phyloP scores from a whole-genome alignment of 169 alveolate species.

The Cystoisospora suis region DNA sequence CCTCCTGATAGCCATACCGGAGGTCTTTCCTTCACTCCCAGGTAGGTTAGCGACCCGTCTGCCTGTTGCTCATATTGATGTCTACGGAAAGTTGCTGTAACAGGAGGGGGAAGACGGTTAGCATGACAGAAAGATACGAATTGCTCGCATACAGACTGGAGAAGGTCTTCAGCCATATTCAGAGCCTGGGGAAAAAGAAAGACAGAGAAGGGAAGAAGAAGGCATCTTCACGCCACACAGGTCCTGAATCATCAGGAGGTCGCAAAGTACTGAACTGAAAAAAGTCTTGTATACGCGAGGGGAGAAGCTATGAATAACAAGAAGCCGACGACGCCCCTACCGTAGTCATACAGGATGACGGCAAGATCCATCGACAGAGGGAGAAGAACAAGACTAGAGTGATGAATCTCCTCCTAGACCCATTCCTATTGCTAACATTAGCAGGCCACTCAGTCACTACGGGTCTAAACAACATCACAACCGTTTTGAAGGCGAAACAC shows the following conservation, averaged over 20 bases:
- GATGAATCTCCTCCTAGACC: no score
- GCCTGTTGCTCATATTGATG: constrained; percentile 73
- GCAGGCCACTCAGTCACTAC: no score
- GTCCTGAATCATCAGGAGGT: no score
- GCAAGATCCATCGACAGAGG: not conserved
- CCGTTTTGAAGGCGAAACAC: no score
- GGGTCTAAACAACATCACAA: no score
- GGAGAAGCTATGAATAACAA: no score
- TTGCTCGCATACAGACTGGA: constrained; percentile 78
- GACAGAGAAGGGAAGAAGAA: not conserved
- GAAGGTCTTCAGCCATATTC: constrained; percentile 75
- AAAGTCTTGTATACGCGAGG: no score
- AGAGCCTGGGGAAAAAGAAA: constrained; percentile 48
- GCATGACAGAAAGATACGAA: constrained; percentile 71
- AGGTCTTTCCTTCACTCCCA: constrained; percentile 44
- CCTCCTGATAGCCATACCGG: not conserved
- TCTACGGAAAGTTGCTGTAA: constrained; percentile 74
- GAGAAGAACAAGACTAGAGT: not conserved
- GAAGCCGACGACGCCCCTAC: no score
- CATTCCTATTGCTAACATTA: no score
- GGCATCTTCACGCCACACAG: not conserved
- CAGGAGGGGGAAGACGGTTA: constrained; percentile 69
- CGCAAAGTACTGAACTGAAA: no score
- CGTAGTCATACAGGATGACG: not conserved
- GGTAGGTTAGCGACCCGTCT: constrained; percentile 43